These are phyloP conservation scores for Petunia hybrid DNA, from an alignment of 305 asterid species.

Conservation along the genomic window DNA sequence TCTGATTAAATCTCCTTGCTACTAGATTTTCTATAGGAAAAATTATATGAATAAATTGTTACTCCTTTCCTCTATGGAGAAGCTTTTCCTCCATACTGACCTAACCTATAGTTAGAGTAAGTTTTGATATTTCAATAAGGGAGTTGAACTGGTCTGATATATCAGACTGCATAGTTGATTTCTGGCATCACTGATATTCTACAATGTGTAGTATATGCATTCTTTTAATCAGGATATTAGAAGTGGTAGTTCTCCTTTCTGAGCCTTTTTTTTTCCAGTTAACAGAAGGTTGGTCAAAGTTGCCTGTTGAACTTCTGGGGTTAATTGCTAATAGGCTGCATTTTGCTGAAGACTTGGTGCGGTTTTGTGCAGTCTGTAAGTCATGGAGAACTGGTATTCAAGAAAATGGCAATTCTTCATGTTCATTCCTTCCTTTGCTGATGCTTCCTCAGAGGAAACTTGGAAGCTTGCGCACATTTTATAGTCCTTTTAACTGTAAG, in stretches of 20 bases:
- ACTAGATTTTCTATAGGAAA: too few relatives aligned
- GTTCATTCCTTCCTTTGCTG: conserved; percentile 42
- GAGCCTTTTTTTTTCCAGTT: conserved; percentile 24
- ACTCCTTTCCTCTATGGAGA: too few relatives aligned
- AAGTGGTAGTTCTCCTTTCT: background rate
- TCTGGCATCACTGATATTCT: background rate
- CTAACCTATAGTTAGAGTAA: background rate
- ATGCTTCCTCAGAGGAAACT: conserved; percentile 37
- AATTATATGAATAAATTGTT: too few relatives aligned
- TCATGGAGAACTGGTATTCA: conserved; percentile 37
- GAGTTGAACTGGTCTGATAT: background rate
- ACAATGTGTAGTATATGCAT: background rate
- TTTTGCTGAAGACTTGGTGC: conserved; percentile 35
- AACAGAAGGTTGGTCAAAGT: conserved; percentile 39
- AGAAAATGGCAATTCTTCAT: conserved; percentile 18
- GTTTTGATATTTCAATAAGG: conserved; percentile 18
- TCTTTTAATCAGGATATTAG: background rate
- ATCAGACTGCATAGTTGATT: background rate
- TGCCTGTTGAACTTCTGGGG: conserved; percentile 41
- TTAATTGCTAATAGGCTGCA: conserved; percentile 37
- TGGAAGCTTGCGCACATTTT: conserved; percentile 25
- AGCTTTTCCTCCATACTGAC: background rate
- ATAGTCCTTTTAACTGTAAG: conserved; percentile 34
- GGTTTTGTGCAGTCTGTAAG: conserved; percentile 38
- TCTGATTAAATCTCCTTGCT: too few relatives aligned